These are phyloP conservation scores for Trichosanthes cucumerina DNA, from an alignment of 306 rosid genomes.

Conservation along the genomic window DNA sequence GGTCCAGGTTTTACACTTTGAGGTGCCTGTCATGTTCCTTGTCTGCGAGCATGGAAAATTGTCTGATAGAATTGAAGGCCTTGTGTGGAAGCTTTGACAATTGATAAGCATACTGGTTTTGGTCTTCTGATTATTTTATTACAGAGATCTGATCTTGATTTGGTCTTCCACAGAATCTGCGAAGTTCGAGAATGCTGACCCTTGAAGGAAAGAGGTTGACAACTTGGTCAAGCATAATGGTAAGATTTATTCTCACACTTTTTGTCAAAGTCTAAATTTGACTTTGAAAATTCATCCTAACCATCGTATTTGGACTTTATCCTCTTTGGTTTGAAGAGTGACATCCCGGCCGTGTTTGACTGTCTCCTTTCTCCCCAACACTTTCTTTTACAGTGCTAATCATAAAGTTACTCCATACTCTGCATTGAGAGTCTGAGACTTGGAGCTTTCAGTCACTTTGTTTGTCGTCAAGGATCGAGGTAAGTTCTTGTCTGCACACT, in stretches of 20 bases:
- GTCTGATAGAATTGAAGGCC: background rate
- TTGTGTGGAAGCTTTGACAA: background rate
- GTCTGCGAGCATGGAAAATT: background rate
- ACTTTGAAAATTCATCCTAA: background rate
- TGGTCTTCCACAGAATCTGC: background rate
- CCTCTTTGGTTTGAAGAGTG: background rate
- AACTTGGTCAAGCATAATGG: conserved; percentile 7
- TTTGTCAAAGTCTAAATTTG: conserved; percentile 9
- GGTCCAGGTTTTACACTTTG: background rate
- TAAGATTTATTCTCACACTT: background rate
- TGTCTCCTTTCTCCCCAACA: conserved; percentile 5
- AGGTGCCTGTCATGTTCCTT: background rate
- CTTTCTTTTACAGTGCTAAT: background rate
- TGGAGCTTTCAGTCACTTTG: background rate
- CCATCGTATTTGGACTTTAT: conserved; percentile 1
- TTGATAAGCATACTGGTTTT: background rate
- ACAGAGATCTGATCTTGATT: conserved; percentile 2
- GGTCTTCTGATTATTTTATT: background rate
- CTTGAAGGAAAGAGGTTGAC: conserved; percentile 3
- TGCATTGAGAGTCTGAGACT: too few species aligned
- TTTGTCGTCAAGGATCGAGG: background rate
- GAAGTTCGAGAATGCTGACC: background rate
- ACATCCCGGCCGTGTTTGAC: conserved; percentile 4
- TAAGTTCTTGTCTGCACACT: background rate
- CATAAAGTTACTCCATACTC: background rate